phyloP scores from a whole-genome alignment of 179 eudicot genomes.

The Sideroxylon spinosum region DNA sequence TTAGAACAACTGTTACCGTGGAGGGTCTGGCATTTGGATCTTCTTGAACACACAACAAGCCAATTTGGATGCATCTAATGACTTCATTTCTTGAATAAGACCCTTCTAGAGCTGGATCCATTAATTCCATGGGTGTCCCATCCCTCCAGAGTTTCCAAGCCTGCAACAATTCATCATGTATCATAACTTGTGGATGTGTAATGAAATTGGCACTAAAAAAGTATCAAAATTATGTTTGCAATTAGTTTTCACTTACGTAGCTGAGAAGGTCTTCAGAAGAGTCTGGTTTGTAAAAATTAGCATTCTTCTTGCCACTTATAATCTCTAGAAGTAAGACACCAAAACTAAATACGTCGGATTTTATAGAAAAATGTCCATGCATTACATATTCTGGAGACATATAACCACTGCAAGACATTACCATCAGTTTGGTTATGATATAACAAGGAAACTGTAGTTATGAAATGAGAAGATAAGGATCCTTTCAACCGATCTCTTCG shows the following conservation, averaged over 20 bases:
- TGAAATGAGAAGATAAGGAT: too few species aligned
- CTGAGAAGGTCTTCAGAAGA: conserved; percentile 7
- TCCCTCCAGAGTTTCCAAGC: too few species aligned
- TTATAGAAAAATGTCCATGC: conserved; percentile 17
- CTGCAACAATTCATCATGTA: too few species aligned
- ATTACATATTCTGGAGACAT: conserved; percentile 38
- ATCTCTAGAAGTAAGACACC: conserved; percentile 42
- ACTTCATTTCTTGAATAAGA: too few species aligned
- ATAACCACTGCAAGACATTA: conserved; percentile 26
- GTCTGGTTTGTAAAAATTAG: conserved; percentile 14
- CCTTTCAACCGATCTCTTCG: too few species aligned
- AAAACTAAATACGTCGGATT: neutral
- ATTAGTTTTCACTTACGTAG: conserved; percentile 15
- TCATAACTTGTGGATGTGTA: neutral
- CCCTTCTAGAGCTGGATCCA: too few species aligned
- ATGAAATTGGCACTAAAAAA: neutral
- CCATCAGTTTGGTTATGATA: neutral
- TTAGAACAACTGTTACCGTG: too few species aligned
- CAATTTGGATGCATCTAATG: too few species aligned
- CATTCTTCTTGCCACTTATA: conserved; percentile 21
- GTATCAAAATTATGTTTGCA: too few species aligned
- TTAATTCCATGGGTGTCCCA: too few species aligned
- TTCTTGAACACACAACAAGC: too few species aligned
- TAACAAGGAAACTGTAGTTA: neutral
- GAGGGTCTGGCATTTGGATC: too few species aligned